These are phyloP conservation scores for Fusarium illudens DNA, from an alignment of 2,329 filamentous ascomycete species.

Conservation along the genomic window DNA sequence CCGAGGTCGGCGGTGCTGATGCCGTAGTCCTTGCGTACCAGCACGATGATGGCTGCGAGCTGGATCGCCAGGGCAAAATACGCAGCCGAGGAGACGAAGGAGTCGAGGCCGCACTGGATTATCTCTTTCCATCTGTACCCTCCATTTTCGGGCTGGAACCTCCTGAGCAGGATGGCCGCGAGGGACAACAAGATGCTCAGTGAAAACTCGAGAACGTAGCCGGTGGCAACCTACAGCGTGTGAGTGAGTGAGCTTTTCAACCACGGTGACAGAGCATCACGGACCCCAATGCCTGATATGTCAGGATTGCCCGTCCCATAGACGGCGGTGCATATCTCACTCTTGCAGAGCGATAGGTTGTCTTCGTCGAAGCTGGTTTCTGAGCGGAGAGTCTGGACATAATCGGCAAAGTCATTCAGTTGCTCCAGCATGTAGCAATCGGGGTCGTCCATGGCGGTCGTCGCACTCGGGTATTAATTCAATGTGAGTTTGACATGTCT, in stretches of 20 bases:
- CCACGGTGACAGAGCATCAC: neutral
- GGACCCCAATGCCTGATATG: constrained; percentile 37
- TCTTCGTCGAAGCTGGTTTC: constrained; percentile 2
- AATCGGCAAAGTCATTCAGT: constrained; percentile 20
- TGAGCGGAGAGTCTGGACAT: constrained; percentile 1
- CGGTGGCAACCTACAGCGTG: constrained; percentile 10
- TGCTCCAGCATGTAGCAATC: constrained; percentile 6
- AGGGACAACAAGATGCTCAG: constrained; percentile 10
- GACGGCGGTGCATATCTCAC: constrained; percentile 26
- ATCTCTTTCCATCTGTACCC: neutral
- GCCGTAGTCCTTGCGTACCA: constrained; percentile 38
- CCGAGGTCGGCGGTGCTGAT: constrained; percentile 33
- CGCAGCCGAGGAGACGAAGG: constrained; percentile 30
- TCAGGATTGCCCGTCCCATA: constrained; percentile 35
- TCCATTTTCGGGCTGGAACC: neutral
- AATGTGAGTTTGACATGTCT: neutral
- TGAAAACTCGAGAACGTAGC: constrained; percentile 18
- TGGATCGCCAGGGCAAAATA: constrained; percentile 38
- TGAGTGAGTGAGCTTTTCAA: neutral
- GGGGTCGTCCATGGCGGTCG: neutral
- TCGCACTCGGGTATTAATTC: neutral
- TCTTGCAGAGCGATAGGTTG: constrained; percentile 4
- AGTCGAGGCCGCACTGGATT: neutral
- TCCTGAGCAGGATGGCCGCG: constrained; percentile 1
- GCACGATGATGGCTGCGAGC: constrained; percentile 31